These are phyloP conservation scores for Pichia cabralensis DNA, from an alignment of 805 yeast species.

Conservation along the genomic window DNA sequence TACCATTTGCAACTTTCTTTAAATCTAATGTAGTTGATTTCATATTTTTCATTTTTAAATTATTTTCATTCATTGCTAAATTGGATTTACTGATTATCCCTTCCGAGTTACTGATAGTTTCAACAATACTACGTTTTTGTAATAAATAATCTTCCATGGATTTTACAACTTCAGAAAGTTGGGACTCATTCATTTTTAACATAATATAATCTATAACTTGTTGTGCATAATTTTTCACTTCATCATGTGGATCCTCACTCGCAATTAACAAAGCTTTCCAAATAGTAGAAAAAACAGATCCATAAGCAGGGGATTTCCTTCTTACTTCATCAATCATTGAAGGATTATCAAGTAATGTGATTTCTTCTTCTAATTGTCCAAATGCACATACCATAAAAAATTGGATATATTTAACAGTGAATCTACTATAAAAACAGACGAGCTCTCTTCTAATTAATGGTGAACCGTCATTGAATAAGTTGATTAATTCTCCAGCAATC, in stretches of 20 bases:
- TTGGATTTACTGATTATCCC: too few species aligned
- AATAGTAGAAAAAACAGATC: constrained; percentile 72
- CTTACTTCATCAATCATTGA: constrained; percentile 52
- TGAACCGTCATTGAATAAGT: constrained; percentile 77
- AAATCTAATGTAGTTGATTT: constrained; percentile 1
- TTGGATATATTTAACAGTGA: constrained; percentile 57
- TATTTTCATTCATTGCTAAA: neutral
- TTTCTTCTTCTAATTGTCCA: constrained; percentile 73
- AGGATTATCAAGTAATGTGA: constrained; percentile 54
- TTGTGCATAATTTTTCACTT: constrained; percentile 64
- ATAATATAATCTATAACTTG: constrained; percentile 67
- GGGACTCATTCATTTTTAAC: constrained; percentile 52
- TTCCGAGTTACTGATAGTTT: neutral
- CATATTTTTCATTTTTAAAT: constrained; percentile 1
- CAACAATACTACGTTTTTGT: constrained; percentile 29
- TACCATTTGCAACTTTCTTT: neutral
- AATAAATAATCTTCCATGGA: constrained; percentile 58
- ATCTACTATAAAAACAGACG: constrained; percentile 63
- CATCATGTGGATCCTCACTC: constrained; percentile 81
- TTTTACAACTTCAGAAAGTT: constrained; percentile 50
- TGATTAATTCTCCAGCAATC: constrained; percentile 57
- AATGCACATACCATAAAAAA: constrained; percentile 83
- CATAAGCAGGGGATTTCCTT: constrained; percentile 69
- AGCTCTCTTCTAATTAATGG: constrained; percentile 82
- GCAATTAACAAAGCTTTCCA: constrained; percentile 80